Percentiles rank a stretch among this genome's conserved stretches.
These are phyloP conservation scores for Chondrus crispus DNA, from an alignment of 23 red algal genomes.

Conservation along the genomic window DNA sequence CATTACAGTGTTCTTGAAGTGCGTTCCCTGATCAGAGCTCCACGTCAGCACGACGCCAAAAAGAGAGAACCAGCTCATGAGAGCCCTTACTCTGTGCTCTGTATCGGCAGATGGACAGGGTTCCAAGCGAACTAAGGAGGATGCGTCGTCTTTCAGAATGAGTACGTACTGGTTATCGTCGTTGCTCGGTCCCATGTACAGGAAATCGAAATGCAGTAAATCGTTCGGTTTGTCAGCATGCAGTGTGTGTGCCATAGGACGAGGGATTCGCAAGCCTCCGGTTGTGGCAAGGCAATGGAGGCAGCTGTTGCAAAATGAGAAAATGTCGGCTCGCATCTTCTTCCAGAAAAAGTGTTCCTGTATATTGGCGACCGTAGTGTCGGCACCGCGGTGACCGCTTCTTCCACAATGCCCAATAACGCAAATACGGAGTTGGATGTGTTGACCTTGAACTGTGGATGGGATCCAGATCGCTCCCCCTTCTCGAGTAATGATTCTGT, in stretches of 20 bases:
- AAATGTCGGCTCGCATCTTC: not conserved
- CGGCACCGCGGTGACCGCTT: slow-evolving; percentile 10
- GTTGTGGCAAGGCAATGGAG: not conserved
- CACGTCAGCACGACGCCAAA: too few relatives aligned
- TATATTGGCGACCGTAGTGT: not conserved
- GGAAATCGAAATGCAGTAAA: not conserved
- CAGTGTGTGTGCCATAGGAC: not conserved
- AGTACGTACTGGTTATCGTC: not conserved
- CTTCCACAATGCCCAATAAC: slow-evolving; percentile 16
- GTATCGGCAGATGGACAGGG: not conserved
- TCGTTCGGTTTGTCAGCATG: not conserved
- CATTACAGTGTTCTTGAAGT: too few relatives aligned
- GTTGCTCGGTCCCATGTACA: not conserved
- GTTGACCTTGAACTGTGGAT: not conserved
- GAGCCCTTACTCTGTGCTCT: too few relatives aligned
- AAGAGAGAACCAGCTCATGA: too few relatives aligned
- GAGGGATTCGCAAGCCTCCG: not conserved
- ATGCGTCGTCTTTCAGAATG: not conserved
- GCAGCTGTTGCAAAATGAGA: not conserved
- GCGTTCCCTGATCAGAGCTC: too few relatives aligned
- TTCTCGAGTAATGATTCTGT: not conserved
- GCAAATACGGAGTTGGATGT: not conserved
- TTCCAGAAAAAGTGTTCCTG: not conserved
- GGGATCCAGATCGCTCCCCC: not conserved
- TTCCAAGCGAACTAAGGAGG: not conserved